Percentiles rank a stretch among this genome's conserved stretches.
These are phyloP conservation scores for Didymellaceae sp. DNA, from an alignment of 2,329 filamentous ascomycete genomes.

Conservation along the genomic window DNA sequence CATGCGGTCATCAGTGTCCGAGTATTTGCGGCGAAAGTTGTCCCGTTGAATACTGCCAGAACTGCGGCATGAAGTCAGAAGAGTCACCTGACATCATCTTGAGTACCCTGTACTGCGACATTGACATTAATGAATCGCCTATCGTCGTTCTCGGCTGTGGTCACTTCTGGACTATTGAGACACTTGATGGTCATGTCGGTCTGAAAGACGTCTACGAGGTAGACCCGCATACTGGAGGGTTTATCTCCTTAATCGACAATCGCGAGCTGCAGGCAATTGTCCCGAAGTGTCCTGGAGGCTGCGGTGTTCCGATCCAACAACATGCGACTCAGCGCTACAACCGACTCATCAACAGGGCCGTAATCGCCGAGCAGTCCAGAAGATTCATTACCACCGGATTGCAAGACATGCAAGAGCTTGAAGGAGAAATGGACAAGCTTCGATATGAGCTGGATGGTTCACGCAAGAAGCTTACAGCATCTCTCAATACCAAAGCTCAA, in stretches of 20 bases:
- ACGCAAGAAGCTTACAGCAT: background rate
- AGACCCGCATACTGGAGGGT: slow-evolving; percentile 22
- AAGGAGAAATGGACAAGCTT: no score
- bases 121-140: slow-evolving; percentile 39
- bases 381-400: slow-evolving; percentile 44
- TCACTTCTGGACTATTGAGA: slow-evolving; percentile 43
- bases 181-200: slow-evolving; percentile 37
- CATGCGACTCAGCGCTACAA: slow-evolving; percentile 47
- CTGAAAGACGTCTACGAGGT: slow-evolving; percentile 35
- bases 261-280: slow-evolving; percentile 28
- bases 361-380: slow-evolving; percentile 49
- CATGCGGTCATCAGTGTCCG: slow-evolving; percentile 44
- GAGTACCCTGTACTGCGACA: slow-evolving; percentile 29
- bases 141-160: slow-evolving; percentile 34
- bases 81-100: slow-evolving; percentile 36
- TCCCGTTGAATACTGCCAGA: slow-evolving; percentile 29
- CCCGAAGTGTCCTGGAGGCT: slow-evolving; percentile 45
- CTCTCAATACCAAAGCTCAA: no score
- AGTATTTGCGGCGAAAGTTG: slow-evolving; percentile 41
- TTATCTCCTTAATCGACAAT: slow-evolving; percentile 36
- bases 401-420: slow-evolving; percentile 34
- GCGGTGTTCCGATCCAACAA: slow-evolving; percentile 42
- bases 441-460: slow-evolving; percentile 25
- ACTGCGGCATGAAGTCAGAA: slow-evolving; percentile 28
- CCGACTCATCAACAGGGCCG: slow-evolving; percentile 45